Conservation (phyloP, 2,329 filamentous ascomycete genomes). For the Colletotrichum neosansevieriae region DNA sequence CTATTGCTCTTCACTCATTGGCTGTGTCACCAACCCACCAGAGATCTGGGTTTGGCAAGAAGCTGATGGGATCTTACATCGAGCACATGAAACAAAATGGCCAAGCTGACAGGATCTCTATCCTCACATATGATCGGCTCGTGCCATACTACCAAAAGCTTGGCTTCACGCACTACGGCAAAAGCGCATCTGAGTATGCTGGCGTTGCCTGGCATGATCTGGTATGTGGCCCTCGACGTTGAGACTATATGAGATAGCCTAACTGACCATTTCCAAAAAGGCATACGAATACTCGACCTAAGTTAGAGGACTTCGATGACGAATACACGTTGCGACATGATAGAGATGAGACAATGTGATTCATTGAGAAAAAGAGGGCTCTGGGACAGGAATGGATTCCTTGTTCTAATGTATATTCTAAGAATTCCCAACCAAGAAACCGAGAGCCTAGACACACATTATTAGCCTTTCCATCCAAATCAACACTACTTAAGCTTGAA, state of each 20-base stretch:
- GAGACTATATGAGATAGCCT: background rate
- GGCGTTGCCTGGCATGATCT: conserved; percentile 49
- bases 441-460: too few species aligned
- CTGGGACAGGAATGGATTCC: too few species aligned
- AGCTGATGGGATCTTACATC: conserved; percentile 44
- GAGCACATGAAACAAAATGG: conserved; percentile 40
- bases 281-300: conserved; percentile 9
- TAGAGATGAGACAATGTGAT: too few species aligned
- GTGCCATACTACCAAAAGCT: conserved; percentile 48
- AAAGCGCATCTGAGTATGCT: conserved; percentile 47
- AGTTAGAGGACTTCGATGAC: background rate
- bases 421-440: background rate
- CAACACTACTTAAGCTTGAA: too few species aligned
- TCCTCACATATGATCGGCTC: conserved; percentile 47
- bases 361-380: too few species aligned
- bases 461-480: too few species aligned
- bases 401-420: too few species aligned
- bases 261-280: background rate
- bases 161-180: conserved; percentile 48
- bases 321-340: too few species aligned
- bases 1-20: conserved; percentile 47
- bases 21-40: conserved; percentile 46
- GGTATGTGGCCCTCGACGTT: conserved; percentile 38
- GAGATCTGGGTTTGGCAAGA: conserved; percentile 45
- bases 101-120: conserved; percentile 45